These are phyloP conservation scores for Zygosaccharomyces bailii DNA, from an alignment of 805 yeast genomes.

Conservation along the genomic window DNA sequence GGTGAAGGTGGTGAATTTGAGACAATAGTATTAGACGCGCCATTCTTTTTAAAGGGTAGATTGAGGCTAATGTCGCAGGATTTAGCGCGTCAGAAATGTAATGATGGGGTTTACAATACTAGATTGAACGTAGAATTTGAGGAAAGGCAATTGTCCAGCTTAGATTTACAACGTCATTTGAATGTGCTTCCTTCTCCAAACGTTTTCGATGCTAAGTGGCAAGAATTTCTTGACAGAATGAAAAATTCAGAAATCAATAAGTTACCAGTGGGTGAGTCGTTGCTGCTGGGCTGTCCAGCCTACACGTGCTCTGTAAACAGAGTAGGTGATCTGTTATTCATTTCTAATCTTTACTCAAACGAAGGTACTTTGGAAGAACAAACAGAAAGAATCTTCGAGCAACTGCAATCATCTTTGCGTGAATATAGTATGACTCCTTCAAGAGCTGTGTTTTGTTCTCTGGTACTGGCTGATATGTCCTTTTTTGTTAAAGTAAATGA, in stretches of 20 bases:
- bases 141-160: slow-evolving; percentile 34
- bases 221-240: slow-evolving; percentile 11
- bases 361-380: slow-evolving; percentile 42
- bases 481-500: slow-evolving; percentile 59
- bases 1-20: slow-evolving; percentile 99
- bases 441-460: slow-evolving; percentile 55
- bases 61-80: slow-evolving; percentile 43
- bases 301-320: slow-evolving; percentile 15
- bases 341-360: slow-evolving; percentile 44
- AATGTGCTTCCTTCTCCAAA: slow-evolving; percentile 37
- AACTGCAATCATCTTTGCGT: slow-evolving; percentile 38
- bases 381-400: slow-evolving; percentile 46
- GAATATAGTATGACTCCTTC: slow-evolving; percentile 37
- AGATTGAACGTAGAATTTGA: slow-evolving; percentile 51
- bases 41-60: slow-evolving; percentile 61
- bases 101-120: slow-evolving; percentile 70
- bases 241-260: background rate
- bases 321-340: slow-evolving; percentile 36
- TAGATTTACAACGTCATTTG: slow-evolving; percentile 28
- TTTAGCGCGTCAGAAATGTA: slow-evolving; percentile 40
- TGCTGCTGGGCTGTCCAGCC: background rate
- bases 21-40: slow-evolving; percentile 86
- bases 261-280: slow-evolving; percentile 18
- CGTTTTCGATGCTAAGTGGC: slow-evolving; percentile 26
- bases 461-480: slow-evolving; percentile 62